Evolutionary conservation across 345 rosid species (phyloP), one percentile per base, ranked within the genome.

Genomic region (Eucalyptus cladocalyx): DNA sequence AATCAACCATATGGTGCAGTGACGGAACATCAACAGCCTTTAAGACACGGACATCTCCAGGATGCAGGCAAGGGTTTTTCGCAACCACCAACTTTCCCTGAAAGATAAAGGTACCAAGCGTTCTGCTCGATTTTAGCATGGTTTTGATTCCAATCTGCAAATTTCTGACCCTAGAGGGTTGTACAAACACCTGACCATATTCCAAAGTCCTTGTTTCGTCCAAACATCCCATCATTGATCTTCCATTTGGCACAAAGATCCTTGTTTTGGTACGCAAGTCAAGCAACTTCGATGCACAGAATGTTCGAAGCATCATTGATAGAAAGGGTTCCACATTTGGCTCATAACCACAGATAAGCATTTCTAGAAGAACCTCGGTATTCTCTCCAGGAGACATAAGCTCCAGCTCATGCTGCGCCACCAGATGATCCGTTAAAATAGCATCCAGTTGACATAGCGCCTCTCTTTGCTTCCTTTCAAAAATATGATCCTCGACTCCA

Each of bases 41-140:
- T 48, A 95, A 92, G 86, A 95, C 93, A 37, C 94, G 96, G 26
- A 95, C 93, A 91, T 95, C 97, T 62, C 97, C 98, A 12, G 97
- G 96, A 92, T 95, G 96, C 40, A 96, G 89, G 89, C 98, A 94
- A 15, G 97, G 96, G 86, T 96, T 96, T 88, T 96, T 95, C 0
- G 94, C 93, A 34, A 96, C 92, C 9, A 89, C 87, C 18, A 93
- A 90, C 26, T 47, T 89, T 53, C 93, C 94, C 17, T 80, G 54
- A 40, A 90, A 26, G 24, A 87, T 17, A 50, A 21, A 56, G 3
- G 42, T 17, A 19, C 47, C 49, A 0, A 34, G 19, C 9, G 54
- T 5, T 18, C 87, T 87, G 9, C 56, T 15, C 13, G 48, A 56
- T 12, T 34, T 50, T 11, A 15, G 15, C 76, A 47, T 6, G 67